These are phyloP conservation scores for Vachellia collinsii DNA, from an alignment of 306 rosid species.

Conservation along the genomic window DNA sequence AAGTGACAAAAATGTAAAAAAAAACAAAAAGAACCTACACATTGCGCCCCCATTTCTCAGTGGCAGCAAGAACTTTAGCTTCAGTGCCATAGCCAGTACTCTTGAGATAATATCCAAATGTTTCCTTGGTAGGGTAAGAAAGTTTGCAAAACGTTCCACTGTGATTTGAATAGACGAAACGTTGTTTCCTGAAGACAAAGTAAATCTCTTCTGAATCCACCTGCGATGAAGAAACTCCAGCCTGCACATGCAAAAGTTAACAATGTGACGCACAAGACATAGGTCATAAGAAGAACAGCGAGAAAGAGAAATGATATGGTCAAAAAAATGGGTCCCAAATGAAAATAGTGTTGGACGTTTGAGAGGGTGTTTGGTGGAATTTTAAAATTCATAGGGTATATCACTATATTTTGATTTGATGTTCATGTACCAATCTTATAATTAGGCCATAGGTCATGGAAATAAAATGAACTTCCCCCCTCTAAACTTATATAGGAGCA, in stretches of 20 bases:
- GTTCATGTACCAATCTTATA: neutral
- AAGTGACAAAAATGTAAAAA: constrained; percentile 21
- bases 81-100: constrained; percentile 90
- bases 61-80: constrained; percentile 77
- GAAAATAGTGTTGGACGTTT: neutral
- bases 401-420: neutral
- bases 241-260: constrained; percentile 55
- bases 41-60: constrained; percentile 95
- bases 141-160: constrained; percentile 81
- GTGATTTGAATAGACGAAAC: constrained; percentile 78
- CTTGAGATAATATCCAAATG: constrained; percentile 77
- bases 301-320: neutral
- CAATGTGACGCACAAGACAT: constrained; percentile 28
- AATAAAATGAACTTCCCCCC: neutral
- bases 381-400: neutral
- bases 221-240: constrained; percentile 63
- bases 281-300: neutral
- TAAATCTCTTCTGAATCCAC: constrained; percentile 75
- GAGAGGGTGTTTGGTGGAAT: neutral
- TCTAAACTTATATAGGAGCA: neutral
- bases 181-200: constrained; percentile 95
- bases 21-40: constrained; percentile 63
- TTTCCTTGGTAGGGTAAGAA: constrained; percentile 91
- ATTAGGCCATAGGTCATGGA: neutral
- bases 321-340: neutral